A percentile compares a stretch with the other conserved stretches of the same genome.
Evolutionary conservation across 441 rosid genomes (phyloP).

Genomic region (Pelargonium citronellum): DNA sequence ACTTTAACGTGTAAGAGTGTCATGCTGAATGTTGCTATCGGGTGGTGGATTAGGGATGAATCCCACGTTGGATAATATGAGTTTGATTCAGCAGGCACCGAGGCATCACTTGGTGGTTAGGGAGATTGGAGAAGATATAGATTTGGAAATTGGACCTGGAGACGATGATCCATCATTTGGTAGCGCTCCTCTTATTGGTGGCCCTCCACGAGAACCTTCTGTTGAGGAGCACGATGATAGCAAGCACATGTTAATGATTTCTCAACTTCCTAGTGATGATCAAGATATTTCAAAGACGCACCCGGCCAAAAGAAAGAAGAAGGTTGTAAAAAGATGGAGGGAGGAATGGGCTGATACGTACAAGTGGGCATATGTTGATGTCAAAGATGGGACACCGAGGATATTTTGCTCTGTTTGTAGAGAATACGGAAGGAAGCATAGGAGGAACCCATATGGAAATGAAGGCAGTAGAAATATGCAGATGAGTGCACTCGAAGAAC

Average conservation of each 20-base stretch:
- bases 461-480: slow-evolving; percentile 99
- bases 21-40: slow-evolving; percentile 94
- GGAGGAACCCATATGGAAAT: slow-evolving; percentile 96
- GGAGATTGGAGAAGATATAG: slow-evolving; percentile 94
- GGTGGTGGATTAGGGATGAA: slow-evolving; percentile 77
- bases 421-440: slow-evolving; percentile 95
- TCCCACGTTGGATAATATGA: slow-evolving; percentile 91
- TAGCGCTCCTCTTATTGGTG: slow-evolving; percentile 61
- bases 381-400: slow-evolving; percentile 93
- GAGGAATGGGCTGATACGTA: slow-evolving; percentile 99
- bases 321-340: slow-evolving; percentile 98
- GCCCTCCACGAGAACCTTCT: slow-evolving; percentile 61
- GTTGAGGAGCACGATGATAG: slow-evolving; percentile 75
- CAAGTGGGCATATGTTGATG: slow-evolving; percentile 98
- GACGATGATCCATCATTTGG: slow-evolving; percentile 84
- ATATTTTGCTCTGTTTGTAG: slow-evolving; percentile 95
- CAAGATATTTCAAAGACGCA: slow-evolving; percentile 64
- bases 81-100: slow-evolving; percentile 91
- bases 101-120: slow-evolving; percentile 92
- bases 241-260: slow-evolving; percentile 66
- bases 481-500: slow-evolving; percentile 99
- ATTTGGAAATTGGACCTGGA: slow-evolving; percentile 92
- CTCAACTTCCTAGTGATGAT: slow-evolving; percentile 61
- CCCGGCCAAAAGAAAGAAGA: slow-evolving; percentile 82
- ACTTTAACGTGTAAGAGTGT: slow-evolving; percentile 36